Percentiles rank a stretch among this genome's conserved stretches.
phyloP scores from a whole-genome alignment of 805 yeast genomes.

The Cyberlindnera americana region DNA sequence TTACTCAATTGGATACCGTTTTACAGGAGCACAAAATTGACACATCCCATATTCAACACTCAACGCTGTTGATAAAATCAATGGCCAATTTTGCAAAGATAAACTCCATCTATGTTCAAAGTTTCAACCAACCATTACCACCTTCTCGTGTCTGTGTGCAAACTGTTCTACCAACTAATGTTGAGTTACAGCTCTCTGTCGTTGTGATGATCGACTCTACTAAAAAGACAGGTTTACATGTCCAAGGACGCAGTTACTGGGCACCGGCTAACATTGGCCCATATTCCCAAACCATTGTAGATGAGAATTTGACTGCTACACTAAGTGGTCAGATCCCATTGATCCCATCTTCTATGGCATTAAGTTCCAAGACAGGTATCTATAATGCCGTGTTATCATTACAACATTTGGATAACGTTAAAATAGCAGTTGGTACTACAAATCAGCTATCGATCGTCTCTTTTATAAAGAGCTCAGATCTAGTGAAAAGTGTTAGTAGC shows the following conservation, averaged over 20 bases:
- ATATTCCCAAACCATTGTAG: slow-evolving; percentile 78
- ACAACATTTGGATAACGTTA: slow-evolving; percentile 70
- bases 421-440: slow-evolving; percentile 45
- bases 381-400: slow-evolving; percentile 53
- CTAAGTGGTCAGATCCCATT: slow-evolving; percentile 93
- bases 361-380: slow-evolving; percentile 29
- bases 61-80: slow-evolving; percentile 56
- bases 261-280: slow-evolving; percentile 99
- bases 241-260: slow-evolving; percentile 94
- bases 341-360: slow-evolving; percentile 64
- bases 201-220: slow-evolving; percentile 36
- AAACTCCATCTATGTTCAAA: slow-evolving; percentile 55
- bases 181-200: slow-evolving; percentile 57
- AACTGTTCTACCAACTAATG: slow-evolving; percentile 41
- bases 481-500: slow-evolving; percentile 31
- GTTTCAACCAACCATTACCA: slow-evolving; percentile 63
- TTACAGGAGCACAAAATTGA: slow-evolving; percentile 32
- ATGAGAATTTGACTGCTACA: slow-evolving; percentile 46
- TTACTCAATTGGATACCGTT: slow-evolving; percentile 37
- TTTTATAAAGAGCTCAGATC: slow-evolving; percentile 40
- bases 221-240: slow-evolving; percentile 71
- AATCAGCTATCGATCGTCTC: slow-evolving; percentile 50
- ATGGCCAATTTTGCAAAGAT: slow-evolving; percentile 64
- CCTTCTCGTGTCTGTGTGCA: slow-evolving; percentile 89
- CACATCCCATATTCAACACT: slow-evolving; percentile 50